Evolutionary conservation across 371 early-diverging fungal genomes (phyloP).

Genomic region (Catenaria anguillulae): DNA sequence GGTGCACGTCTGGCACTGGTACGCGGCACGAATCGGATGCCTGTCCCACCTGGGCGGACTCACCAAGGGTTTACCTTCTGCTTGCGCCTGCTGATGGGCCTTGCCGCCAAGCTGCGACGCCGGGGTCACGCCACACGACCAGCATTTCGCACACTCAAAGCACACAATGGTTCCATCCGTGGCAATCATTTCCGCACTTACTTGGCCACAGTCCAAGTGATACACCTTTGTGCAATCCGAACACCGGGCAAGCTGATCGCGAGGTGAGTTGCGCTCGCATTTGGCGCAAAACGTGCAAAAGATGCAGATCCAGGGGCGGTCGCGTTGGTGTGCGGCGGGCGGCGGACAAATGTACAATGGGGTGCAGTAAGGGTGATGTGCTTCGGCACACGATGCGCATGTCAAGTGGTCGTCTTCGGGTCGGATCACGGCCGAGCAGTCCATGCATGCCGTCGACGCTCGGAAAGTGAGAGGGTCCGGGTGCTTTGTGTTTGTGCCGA

Average conservation of each 20-base stretch:
- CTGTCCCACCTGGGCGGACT: not conserved
- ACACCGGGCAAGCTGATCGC: not conserved
- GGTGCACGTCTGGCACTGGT: not conserved
- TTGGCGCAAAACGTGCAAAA: not conserved
- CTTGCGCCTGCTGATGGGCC: too few relatives aligned
- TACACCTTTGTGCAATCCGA: not conserved
- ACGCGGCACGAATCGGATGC: not conserved
- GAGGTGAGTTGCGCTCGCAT: not conserved
- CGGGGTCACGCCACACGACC: not conserved
- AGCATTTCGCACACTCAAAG: not conserved
- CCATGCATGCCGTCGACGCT: not conserved
- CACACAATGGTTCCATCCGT: not conserved
- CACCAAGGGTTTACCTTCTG: too few relatives aligned
- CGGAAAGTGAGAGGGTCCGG: not conserved
- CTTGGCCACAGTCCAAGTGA: not conserved
- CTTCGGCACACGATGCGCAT: not conserved
- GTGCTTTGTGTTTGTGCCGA: not conserved
- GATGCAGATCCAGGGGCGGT: not conserved
- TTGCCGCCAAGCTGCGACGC: not conserved
- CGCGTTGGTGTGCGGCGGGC: not conserved
- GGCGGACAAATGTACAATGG: not conserved
- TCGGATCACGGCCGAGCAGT: not conserved
- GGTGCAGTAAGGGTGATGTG: not conserved
- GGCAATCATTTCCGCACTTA: not conserved
- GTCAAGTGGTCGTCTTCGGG: not conserved